Base-by-base conservation (phyloP, 768 basidiomycete species). In the Crucibulum laeve region DNA sequence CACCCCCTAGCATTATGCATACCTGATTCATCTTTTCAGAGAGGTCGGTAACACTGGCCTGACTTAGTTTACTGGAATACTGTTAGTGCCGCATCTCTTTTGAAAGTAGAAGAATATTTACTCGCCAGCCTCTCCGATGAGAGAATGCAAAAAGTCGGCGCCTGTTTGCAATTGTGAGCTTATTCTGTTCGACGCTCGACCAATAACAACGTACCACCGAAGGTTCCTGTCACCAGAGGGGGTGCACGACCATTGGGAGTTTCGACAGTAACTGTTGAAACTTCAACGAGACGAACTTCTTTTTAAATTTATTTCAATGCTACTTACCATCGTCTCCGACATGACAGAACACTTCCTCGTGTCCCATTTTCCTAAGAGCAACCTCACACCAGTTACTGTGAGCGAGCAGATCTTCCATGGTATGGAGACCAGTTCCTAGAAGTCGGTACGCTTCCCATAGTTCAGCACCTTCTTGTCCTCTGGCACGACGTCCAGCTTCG, bases 321-420 rank as follows among this genome's bases (percentile, higher is more conserved):
- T 7, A 25, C 45, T 40, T 44, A 69, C 75, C 76, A 47, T 72
- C 69, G 33, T 84, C 79, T 11, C 89, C 87, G 38, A 91, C 86
- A 60, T 91, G 87, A 46, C 82, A 82, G 62, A 91, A 91, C 13
- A 90, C 83, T 33, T 86, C 70, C 13, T 65, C 47, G 57, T 87
- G 68, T 0, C 89, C 88, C 66, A 88, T 69, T 48, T 80, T 82
- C 48, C 78, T 72, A 5, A 91, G 70, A 0, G 76, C 76, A 8
- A 90, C 65, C 61, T 92, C 87, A 61, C 83, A 84, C 77, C 83
- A 90, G 63, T 91, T 82, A 56, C 79, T 80, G 58, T 90, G 89
- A 1, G 87, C 87, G 10, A 83, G 64, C 30, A 89, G 71, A 57
- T 91, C 86, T 55, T 89, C 86, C 62, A 82, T 66, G 3, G 81